These are phyloP conservation scores for Phytopythium sindhum DNA, from an alignment of 352 stramenopile species.

Conservation along the genomic window DNA sequence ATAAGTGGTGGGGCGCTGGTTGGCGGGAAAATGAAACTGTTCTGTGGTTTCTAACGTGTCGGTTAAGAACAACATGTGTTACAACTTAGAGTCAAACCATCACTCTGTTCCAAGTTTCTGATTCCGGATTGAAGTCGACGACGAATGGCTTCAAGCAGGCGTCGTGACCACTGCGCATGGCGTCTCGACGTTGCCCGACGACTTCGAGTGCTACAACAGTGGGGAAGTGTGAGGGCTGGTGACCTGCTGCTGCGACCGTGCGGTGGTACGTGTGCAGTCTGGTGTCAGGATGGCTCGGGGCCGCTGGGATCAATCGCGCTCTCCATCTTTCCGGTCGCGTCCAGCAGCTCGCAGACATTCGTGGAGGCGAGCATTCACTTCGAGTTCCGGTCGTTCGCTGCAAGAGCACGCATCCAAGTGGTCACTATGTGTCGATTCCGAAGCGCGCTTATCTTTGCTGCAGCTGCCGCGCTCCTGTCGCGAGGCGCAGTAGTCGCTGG, in stretches of 20 bases:
- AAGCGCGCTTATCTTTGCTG: background rate
- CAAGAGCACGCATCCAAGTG: background rate
- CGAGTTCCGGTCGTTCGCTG: background rate
- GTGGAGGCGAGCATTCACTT: slow-evolving; percentile 7
- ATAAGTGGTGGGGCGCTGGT: background rate
- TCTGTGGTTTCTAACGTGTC: no score
- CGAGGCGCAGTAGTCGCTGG: background rate
- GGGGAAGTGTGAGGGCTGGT: background rate
- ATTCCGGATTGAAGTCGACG: no score
- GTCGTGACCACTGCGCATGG: no score
- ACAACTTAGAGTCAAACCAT: no score
- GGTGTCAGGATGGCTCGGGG: background rate
- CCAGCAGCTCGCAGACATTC: background rate
- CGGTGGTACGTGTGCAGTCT: background rate
- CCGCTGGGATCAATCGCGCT: background rate
- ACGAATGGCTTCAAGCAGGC: no score
- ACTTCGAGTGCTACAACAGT: background rate
- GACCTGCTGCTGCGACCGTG: background rate
- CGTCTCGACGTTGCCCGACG: no score
- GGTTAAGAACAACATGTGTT: no score
- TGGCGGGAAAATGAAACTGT: background rate
- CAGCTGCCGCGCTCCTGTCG: background rate
- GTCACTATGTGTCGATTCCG: background rate
- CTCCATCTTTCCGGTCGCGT: background rate
- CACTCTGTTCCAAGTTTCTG: no score